Base-by-base conservation (phyloP, 805 yeast genomes). In the Teunomyces atbi region DNA sequence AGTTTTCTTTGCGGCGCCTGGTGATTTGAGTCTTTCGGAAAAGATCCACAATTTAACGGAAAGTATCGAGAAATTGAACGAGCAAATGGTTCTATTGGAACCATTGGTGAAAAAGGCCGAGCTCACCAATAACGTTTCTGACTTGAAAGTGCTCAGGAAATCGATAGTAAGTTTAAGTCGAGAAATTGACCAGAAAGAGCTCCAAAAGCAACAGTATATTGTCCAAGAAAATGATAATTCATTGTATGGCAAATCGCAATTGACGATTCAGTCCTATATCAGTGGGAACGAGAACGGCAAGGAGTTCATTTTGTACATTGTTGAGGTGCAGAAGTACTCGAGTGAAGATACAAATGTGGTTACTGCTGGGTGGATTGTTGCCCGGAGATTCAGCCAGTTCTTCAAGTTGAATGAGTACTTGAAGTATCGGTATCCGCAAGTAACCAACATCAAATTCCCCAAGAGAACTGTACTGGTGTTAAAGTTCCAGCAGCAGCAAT, bases 291-390 rank as follows among this genome's bases (percentile, higher is more conserved):
- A 80, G 30, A 60, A 73, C 23, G 82, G 84, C 0, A 77, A 74
- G 44, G 87, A 81, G 36, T 85, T 78, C 50, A 80, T 82, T 4
- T 69, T 86, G 42, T 91, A 91, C 63, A 76, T 89, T 23, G 84
- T 92, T 26, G 89, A 84, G 55, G 88, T 92, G 3, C 83, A 82
- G 44, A 84, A 82, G 40, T 61, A 57, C 39, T 60, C 68, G 57
- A 62, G 60, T 37, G 65, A 65, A 5, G 59, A 64, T 26, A 79
- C 78, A 2, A 74, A 69, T 2, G 60, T 68, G 6, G 73, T 76
- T 4, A 70, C 79, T 2, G 89, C 91, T 0, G 86, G 89, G 0
- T 92, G 97, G 97, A 81, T 88, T 44, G 86, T 90, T n/a, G 92
- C 96, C 0, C 69, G 97, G 54, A 71, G 98, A 47, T 91, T 83